Evolutionary conservation across 2,329 filamentous ascomycete genomes (phyloP).

Genomic region (Trichophyton simii): DNA sequence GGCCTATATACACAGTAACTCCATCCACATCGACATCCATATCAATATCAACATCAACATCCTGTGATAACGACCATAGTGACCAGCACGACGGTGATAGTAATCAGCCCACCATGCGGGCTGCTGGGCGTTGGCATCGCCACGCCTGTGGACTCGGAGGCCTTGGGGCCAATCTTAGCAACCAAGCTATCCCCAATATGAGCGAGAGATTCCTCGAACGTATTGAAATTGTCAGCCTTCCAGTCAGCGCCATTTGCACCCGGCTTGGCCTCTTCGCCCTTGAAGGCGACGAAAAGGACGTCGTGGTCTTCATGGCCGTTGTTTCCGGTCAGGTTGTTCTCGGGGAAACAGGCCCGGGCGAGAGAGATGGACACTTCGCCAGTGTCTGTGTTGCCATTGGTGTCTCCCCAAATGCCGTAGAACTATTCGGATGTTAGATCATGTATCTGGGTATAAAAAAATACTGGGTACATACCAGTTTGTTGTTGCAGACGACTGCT

Average conservation of each 20-base stretch:
- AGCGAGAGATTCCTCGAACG: slow-evolving; percentile 31
- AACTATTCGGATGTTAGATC: slow-evolving; percentile 19
- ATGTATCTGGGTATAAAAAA: background rate
- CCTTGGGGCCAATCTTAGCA: slow-evolving; percentile 16
- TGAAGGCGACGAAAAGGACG: slow-evolving; percentile 51
- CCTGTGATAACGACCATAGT: background rate
- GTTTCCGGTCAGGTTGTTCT: slow-evolving; percentile 40
- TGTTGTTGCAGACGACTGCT: slow-evolving; percentile 42
- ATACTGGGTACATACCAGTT: slow-evolving; percentile 27
- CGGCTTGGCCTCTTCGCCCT: slow-evolving; percentile 46
- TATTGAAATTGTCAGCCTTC: slow-evolving; percentile 37
- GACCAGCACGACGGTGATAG: background rate
- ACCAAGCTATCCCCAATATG: slow-evolving; percentile 14
- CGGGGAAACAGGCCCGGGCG: slow-evolving; percentile 46
- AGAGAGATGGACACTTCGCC: slow-evolving; percentile 48
- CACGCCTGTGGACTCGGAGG: background rate
- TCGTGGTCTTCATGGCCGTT: slow-evolving; percentile 45
- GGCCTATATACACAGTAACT: too few species aligned
- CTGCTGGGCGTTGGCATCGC: background rate
- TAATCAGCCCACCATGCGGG: background rate
- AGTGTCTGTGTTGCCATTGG: slow-evolving; percentile 45
- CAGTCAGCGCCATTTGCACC: slow-evolving; percentile 43
- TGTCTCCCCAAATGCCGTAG: slow-evolving; percentile 49
- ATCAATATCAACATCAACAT: background rate
- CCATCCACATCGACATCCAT: too few species aligned